phyloP scores from a whole-genome alignment of 139 green algal genomes.

The Coelastrella sp. region DNA sequence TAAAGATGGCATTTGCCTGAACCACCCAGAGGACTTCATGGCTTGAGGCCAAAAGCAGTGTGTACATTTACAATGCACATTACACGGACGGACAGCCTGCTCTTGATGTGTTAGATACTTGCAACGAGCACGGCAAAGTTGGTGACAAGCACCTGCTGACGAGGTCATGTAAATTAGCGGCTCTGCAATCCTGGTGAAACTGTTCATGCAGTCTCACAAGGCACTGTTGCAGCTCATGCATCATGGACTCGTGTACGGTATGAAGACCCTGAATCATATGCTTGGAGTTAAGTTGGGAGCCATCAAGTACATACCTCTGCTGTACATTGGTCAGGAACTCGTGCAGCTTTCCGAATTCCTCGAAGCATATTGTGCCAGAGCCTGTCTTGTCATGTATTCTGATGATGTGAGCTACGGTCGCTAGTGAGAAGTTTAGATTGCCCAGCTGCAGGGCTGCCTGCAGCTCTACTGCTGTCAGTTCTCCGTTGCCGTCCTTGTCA shows the following conservation, averaged over 20 bases:
- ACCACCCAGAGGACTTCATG: too few species aligned
- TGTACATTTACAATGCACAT: too few species aligned
- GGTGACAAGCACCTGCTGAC: not conserved
- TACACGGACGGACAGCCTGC: too few species aligned
- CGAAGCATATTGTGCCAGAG: conserved; percentile 47
- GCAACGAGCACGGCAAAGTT: too few species aligned
- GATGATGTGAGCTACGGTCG: conserved; percentile 69
- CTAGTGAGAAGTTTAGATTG: conserved; percentile 66
- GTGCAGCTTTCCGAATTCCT: conserved; percentile 65
- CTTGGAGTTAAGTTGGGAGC: too few species aligned
- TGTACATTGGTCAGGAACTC: conserved; percentile 70
- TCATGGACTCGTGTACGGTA: too few species aligned
- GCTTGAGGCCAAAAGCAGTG: too few species aligned
- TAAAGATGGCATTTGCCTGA: not conserved
- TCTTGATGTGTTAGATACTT: too few species aligned
- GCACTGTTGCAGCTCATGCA: not conserved
- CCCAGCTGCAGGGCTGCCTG: conserved; percentile 65
- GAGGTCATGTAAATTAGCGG: not conserved
- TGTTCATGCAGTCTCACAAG: not conserved
- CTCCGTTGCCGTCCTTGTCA: conserved; percentile 55
- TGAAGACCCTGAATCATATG: too few species aligned
- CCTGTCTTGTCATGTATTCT: conserved; percentile 52
- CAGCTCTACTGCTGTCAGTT: conserved; percentile 57
- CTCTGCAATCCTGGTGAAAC: not conserved
- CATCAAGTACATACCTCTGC: conserved; percentile 11